A percentile compares a stretch with the other conserved stretches of the same genome.
Evolutionary conservation across 1,284 basidiomycete genomes (phyloP).

Genomic region (Melampsora occidentalis): DNA sequence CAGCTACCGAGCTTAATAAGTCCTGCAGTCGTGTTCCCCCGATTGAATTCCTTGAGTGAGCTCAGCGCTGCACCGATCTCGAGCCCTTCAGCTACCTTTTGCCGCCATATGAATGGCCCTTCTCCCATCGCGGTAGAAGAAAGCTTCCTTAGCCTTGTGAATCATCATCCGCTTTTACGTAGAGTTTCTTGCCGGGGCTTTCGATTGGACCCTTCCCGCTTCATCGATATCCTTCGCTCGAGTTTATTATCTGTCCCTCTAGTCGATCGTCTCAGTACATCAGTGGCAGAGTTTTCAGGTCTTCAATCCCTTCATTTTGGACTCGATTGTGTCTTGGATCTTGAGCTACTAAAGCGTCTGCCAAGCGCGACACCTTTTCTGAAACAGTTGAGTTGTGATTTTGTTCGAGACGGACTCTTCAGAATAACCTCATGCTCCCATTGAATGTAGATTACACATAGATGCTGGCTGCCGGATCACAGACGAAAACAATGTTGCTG

Average conservation of each 20-base stretch:
- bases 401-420: not conserved
- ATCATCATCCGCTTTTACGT: conserved; percentile 33
- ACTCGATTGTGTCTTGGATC: conserved; percentile 17
- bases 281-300: conserved; percentile 6
- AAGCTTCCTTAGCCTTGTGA: conserved; percentile 34
- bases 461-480: conserved; percentile 34
- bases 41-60: conserved; percentile 19
- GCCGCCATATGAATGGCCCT: conserved; percentile 1
- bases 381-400: conserved; percentile 17
- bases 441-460: conserved; percentile 29
- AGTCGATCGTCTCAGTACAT: not conserved
- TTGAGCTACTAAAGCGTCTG: conserved; percentile 26
- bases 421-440: too few species aligned
- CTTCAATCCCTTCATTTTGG: conserved; percentile 37
- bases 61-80: not conserved
- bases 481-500: conserved; percentile 7
- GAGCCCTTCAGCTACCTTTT: not conserved
- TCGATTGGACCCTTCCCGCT: not conserved
- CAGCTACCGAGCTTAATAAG: conserved; percentile 27
- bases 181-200: conserved; percentile 37
- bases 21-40: conserved; percentile 28
- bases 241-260: conserved; percentile 21
- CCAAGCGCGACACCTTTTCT: conserved; percentile 26
- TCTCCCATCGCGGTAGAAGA: conserved; percentile 4
- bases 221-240: conserved; percentile 19